Percentiles rank a stretch among this genome's conserved stretches.
Evolutionary conservation across 495 filamentous ascomycete species (phyloP).

Genomic region (Lepidopterella palustris): DNA sequence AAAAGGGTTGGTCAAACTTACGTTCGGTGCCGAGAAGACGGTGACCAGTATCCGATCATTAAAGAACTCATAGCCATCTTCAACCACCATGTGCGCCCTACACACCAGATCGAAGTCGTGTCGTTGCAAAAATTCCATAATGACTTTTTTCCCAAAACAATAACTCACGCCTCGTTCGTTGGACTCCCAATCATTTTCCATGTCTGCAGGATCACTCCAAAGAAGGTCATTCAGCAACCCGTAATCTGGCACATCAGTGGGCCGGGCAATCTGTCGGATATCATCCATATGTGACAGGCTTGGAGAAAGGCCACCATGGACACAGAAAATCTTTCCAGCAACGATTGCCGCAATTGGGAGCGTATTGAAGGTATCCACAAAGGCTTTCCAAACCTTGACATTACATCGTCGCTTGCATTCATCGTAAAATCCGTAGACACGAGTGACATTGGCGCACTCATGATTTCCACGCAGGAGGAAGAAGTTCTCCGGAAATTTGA

Average conservation of each 20-base stretch:
- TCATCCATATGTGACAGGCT: constrained; percentile 95
- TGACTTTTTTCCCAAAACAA: constrained; percentile 97
- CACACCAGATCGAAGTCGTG: constrained; percentile 98
- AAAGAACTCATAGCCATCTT: constrained; percentile 99
- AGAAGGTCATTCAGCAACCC: constrained; percentile 92
- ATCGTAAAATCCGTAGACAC: constrained; percentile 98
- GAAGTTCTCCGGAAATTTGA: constrained; percentile 98
- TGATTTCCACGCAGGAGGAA: constrained; percentile 96
- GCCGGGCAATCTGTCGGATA: constrained; percentile 89
- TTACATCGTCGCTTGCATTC: constrained; percentile 97
- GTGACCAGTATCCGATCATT: constrained; percentile 92
- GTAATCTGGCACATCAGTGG: constrained; percentile 97
- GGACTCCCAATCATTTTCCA: constrained; percentile 96
- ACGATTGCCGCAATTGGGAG: constrained; percentile 95
- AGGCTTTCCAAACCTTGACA: constrained; percentile 98
- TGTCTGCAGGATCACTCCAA: constrained; percentile 97
- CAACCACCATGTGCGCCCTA: constrained; percentile 97
- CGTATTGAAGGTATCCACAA: constrained; percentile 95
- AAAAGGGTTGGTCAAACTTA: constrained; percentile 47
- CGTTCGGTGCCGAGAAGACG: constrained; percentile 95
- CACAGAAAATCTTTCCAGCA: constrained; percentile 97
- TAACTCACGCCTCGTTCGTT: constrained; percentile 98
- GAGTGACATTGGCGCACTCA: constrained; percentile 96
- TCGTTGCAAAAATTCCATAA: constrained; percentile 87
- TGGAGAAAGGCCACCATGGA: constrained; percentile 92